These are phyloP conservation scores for Avena eriantha DNA, from an alignment of 176 grass and related monocot species.

Conservation along the genomic window DNA sequence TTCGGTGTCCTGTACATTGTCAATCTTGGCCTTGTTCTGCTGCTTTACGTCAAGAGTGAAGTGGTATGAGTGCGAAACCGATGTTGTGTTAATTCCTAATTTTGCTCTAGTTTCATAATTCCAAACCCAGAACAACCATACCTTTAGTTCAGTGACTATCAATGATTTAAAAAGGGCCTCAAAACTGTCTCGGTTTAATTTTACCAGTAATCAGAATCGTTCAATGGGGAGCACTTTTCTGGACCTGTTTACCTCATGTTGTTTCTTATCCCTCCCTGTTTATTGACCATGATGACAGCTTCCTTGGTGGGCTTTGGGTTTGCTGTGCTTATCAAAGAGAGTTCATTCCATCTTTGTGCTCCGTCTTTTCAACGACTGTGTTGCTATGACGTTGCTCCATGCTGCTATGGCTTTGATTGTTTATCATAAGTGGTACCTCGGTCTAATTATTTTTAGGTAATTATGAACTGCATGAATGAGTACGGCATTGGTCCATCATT, in stretches of 20 bases:
- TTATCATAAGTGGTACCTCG: slow-evolving; percentile 85
- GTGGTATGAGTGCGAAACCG: slow-evolving; percentile 60
- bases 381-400: slow-evolving; percentile 91
- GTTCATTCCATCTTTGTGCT: slow-evolving; percentile 93
- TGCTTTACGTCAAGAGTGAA: slow-evolving; percentile 84
- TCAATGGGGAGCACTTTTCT: neutral
- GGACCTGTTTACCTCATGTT: neutral
- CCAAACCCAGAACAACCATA: neutral
- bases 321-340: slow-evolving; percentile 97
- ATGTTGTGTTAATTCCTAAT: neutral
- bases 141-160: neutral
- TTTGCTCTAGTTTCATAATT: neutral
- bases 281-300: slow-evolving; percentile 59
- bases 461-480: neutral
- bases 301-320: slow-evolving; percentile 92
- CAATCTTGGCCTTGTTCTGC: slow-evolving; percentile 72
- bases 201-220: neutral
- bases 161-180: neutral
- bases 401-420: slow-evolving; percentile 79
- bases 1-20: slow-evolving; percentile 78
- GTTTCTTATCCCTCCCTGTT: slow-evolving; percentile 32
- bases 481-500: slow-evolving; percentile 24
- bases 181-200: neutral
- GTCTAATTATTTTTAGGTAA: slow-evolving; percentile 93
- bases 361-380: slow-evolving; percentile 93